phyloP scores from a whole-genome alignment of 306 rosid genomes.

The Malus domestica region ASM211411v1 NC_041796.1:28622001-28622500 shows the following conservation, averaged over 20 bases:
- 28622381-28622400: neutral
- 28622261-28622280: neutral
- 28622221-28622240: neutral
- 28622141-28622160: no score
- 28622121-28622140: neutral
- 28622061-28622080: no score
- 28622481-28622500: conserved; percentile 67
- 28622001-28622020: no score
- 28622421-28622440: neutral
- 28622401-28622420: neutral
- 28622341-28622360: neutral
- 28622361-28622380: no score
- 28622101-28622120: neutral
- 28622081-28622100: neutral
- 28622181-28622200: neutral
- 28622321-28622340: neutral
- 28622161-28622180: neutral
- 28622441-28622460: neutral
- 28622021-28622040: no score
- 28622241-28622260: neutral
- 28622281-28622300: neutral
- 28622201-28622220: neutral
- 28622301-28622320: neutral
- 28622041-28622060: no score
- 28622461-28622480: conserved; percentile 28